These are phyloP conservation scores for Triticum turgidum DNA, from an alignment of 176 grass and related monocot genomes.

Conservation along the genomic window DNA sequence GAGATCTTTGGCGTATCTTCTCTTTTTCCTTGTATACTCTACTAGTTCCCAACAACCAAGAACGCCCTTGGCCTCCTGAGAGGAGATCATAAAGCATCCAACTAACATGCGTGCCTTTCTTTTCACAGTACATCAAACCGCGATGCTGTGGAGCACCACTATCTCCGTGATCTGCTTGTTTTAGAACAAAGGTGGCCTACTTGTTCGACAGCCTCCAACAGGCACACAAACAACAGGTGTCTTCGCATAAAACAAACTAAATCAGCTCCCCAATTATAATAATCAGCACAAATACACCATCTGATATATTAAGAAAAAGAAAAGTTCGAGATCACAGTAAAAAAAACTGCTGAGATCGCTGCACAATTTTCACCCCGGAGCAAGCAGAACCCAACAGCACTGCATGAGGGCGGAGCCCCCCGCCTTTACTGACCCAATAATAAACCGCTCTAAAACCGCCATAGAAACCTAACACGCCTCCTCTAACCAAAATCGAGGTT, in stretches of 20 bases:
- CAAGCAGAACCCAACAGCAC: not conserved
- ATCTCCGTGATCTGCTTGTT: not conserved
- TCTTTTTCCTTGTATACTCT: not conserved
- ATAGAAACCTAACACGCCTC: conserved; percentile 17
- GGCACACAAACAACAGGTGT: not conserved
- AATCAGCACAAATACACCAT: not conserved
- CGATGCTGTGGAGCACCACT: not conserved
- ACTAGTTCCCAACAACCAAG: not conserved
- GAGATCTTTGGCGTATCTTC: not conserved
- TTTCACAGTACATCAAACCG: not conserved
- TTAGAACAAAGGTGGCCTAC: not conserved
- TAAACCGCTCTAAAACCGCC: not conserved
- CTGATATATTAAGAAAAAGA: not conserved
- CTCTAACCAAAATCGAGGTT: not conserved
- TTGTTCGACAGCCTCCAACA: not conserved
- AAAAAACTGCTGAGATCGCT: not conserved
- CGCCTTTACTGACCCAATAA: not conserved
- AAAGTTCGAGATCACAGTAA: conserved; percentile 15
- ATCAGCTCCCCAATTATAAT: not conserved
- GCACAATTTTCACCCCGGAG: not conserved
- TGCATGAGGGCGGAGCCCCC: not conserved
- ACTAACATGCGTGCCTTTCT: not conserved
- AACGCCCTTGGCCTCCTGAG: not conserved
- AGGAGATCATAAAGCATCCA: conserved; percentile 15
- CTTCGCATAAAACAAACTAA: not conserved